Base-by-base conservation (phyloP, 352 stramenopile species). In the Pythium plurisporium region DNA sequence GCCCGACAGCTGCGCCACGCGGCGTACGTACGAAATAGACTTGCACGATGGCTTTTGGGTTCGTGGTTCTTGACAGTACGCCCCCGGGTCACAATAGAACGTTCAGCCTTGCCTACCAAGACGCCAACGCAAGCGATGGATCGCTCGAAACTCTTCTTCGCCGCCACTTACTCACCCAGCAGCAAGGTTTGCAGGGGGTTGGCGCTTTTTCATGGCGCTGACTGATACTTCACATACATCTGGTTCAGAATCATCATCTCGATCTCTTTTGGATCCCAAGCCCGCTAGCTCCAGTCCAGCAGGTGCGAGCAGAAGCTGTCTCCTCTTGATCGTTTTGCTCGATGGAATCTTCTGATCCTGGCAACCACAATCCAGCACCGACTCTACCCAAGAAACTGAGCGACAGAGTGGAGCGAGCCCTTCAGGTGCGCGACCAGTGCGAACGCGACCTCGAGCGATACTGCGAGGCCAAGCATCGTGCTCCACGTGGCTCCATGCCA, bases 341-440 rank as follows among this genome's bases (percentile, higher is more conserved):
- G n/a, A n/a, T n/a, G n/a, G n/a, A n/a, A n/a, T n/a, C n/a, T n/a
- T n/a, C n/a, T n/a, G n/a, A n/a, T n/a, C n/a, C n/a, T n/a, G n/a
- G n/a, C n/a, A n/a, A n/a, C n/a, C n/a, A n/a, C n/a, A n/a, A n/a
- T n/a, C n/a, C 23, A 51, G 38, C 26, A 7, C 23, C 33, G 1
- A 50, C 56, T 6, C 62, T 62, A 1, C 19, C 58, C 30, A 69
- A 62, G 37, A 63, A 56, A 22, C 40, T 31, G 17, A 82, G 67
- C 25, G 61, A 64, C 17, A 89, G 86, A 41, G 37, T 89, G 23
- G 72, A 86, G 45, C 68, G 77, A 5, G 79, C 79, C 19, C 58
- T 89, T 15, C 62, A 72, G 29, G 36, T 86, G 4, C 81, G 72
- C 34, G 72, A 82, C 31, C 64, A 73, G 25, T 87, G 79, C 44